Evolutionary conservation across 73 alveolate genomes (phyloP).

Genomic region (Paramecium primaurelia): DNA sequence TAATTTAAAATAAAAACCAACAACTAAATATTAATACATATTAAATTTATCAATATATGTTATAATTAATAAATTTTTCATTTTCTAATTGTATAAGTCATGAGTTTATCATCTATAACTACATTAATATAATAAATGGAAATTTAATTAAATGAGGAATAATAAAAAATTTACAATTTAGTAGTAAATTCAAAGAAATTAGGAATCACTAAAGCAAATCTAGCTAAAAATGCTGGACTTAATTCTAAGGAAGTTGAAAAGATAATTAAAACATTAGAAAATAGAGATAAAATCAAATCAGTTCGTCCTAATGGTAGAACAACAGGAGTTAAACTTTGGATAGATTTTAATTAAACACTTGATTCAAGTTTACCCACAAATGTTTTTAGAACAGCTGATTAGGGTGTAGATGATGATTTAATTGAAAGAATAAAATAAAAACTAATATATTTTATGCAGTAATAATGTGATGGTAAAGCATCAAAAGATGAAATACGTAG

Average conservation of each 20-base stretch:
- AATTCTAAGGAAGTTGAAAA: neutral
- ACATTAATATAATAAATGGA: neutral
- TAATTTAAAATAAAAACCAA: neutral
- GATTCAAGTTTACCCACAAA: neutral
- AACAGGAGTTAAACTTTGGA: neutral
- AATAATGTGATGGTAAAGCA: neutral
- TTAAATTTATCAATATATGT: neutral
- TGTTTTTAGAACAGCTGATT: neutral
- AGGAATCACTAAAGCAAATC: neutral
- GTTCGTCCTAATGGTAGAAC: neutral
- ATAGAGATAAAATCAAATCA: neutral
- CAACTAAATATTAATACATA: neutral
- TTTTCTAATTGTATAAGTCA: neutral
- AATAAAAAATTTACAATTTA: neutral
- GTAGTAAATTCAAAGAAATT: neutral
- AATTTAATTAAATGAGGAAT: neutral
- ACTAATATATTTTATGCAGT: neutral
- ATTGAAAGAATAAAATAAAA: neutral
- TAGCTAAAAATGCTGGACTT: neutral
- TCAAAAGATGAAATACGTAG: neutral
- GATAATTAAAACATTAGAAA: neutral
- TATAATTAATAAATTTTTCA: neutral
- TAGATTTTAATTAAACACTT: neutral
- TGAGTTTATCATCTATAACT: neutral
- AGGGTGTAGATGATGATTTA: neutral